Conservation (phyloP, 371 early-diverging fungal genomes). For the Rhizopus sp. region DNA sequence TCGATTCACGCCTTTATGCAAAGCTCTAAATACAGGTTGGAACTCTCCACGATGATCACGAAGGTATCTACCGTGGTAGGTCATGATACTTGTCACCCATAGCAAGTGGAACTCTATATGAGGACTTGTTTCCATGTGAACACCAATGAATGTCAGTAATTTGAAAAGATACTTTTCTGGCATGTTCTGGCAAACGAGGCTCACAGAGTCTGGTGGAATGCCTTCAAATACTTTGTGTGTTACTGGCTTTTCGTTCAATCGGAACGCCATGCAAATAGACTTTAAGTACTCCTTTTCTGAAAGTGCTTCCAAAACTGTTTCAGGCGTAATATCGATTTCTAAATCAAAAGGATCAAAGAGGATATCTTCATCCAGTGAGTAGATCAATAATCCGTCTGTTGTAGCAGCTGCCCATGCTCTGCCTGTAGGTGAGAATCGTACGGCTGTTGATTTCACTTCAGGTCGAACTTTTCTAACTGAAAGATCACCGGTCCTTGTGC, state of each 20-base stretch:
- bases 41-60: conserved; percentile 77
- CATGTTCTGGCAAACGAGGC: conserved; percentile 72
- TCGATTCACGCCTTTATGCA: conserved; percentile 76
- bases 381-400: conserved; percentile 95
- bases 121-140: conserved; percentile 73
- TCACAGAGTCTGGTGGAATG: conserved; percentile 78
- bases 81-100: conserved; percentile 78
- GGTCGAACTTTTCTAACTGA: conserved; percentile 76
- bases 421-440: conserved; percentile 92
- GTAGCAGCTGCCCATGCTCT: conserved; percentile 95
- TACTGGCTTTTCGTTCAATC: conserved; percentile 81
- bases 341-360: conserved; percentile 98
- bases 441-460: conserved; percentile 80
- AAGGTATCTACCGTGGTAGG: conserved; percentile 81
- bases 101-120: conserved; percentile 86
- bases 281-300: conserved; percentile 76
- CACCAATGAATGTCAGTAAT: conserved; percentile 80
- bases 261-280: conserved; percentile 90
- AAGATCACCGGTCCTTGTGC: conserved; percentile 84
- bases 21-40: conserved; percentile 73
- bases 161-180: conserved; percentile 85
- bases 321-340: conserved; percentile 94
- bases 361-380: conserved; percentile 88
- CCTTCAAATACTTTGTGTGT: conserved; percentile 78
- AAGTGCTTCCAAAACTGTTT: conserved; percentile 72